These are phyloP conservation scores for Fusarium sp. DNA, from an alignment of 2,329 filamentous ascomycete species.

Conservation along the genomic window DNA sequence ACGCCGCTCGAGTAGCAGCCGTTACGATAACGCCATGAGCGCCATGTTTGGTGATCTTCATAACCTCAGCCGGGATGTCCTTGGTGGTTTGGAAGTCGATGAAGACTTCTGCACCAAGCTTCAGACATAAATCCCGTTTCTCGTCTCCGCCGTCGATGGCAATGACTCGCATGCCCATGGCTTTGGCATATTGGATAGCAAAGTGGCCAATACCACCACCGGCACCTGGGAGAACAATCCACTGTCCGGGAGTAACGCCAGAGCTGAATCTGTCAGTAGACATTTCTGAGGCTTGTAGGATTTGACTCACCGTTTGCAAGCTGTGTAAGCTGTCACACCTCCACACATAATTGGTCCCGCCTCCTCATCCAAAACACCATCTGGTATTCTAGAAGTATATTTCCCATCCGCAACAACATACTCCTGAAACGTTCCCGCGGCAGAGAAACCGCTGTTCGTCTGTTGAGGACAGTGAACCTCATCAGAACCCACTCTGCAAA, in stretches of 20 bases:
- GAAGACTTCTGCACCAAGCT: constrained; percentile 77
- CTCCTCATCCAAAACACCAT: constrained; percentile 78
- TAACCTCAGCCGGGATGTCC: constrained; percentile 82
- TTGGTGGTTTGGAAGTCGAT: constrained; percentile 82
- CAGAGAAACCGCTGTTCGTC: constrained; percentile 85
- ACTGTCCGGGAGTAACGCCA: constrained; percentile 76
- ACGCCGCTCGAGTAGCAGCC: constrained; percentile 88
- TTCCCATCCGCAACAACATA: constrained; percentile 86
- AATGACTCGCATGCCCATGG: constrained; percentile 84
- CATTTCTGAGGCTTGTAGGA: fast-evolving
- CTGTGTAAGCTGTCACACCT: constrained; percentile 87
- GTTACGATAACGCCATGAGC: constrained; percentile 88
- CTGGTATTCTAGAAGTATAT: constrained; percentile 82
- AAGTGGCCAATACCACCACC: constrained; percentile 82
- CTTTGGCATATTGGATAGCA: constrained; percentile 85
- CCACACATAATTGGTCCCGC: constrained; percentile 84
- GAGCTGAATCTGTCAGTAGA: constrained; percentile 55
- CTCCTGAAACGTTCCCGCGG: constrained; percentile 90
- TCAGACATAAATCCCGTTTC: constrained; percentile 76
- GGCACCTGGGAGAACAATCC: constrained; percentile 85
- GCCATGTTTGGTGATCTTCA: constrained; percentile 78
- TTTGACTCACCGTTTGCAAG: constrained; percentile 72
- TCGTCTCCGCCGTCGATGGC: constrained; percentile 85
- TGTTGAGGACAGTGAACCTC: constrained; percentile 84
- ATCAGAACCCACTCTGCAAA: constrained; percentile 77